Evolutionary conservation across 1,284 basidiomycete species (phyloP).

Genomic region (Agroathelia rolfsii): DNA sequence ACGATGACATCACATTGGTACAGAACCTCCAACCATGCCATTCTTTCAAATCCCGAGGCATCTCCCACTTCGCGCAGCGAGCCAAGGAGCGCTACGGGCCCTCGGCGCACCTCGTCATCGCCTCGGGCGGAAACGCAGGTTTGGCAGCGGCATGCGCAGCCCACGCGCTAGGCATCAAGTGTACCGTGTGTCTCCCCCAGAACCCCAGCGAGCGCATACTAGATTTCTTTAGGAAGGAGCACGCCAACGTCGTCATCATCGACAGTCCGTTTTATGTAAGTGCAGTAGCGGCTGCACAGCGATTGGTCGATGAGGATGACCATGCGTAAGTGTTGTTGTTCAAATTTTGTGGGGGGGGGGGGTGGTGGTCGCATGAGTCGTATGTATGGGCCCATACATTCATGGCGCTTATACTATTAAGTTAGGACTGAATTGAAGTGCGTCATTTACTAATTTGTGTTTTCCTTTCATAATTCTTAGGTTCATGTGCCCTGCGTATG

Average conservation of each 20-base stretch:
- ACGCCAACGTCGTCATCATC: constrained; percentile 42
- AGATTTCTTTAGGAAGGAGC: constrained; percentile 37
- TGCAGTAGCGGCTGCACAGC: constrained; percentile 38
- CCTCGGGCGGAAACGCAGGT: constrained; percentile 68
- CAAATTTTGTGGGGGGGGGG: no score
- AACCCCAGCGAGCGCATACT: constrained; percentile 38
- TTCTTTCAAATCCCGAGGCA: constrained; percentile 69
- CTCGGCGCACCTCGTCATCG: constrained; percentile 49
- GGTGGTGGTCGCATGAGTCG: no score
- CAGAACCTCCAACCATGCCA: constrained; percentile 64
- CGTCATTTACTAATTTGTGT: no score
- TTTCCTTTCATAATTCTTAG: constrained; percentile 23
- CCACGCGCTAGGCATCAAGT: constrained; percentile 39
- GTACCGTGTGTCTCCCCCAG: constrained; percentile 58
- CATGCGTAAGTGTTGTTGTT: constrained; percentile 44
- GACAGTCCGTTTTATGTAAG: constrained; percentile 52
- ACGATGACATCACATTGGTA: neutral
- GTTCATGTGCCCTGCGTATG: constrained; percentile 58
- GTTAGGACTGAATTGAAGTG: no score
- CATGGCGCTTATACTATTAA: no score
- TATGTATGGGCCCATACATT: no score
- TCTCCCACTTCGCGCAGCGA: constrained; percentile 50
- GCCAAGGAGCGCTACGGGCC: constrained; percentile 40
- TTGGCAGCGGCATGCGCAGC: constrained; percentile 59
- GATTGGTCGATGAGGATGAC: constrained; percentile 30